Evolutionary conservation across 352 stramenopile species (phyloP), one percentile per base, ranked within the genome.

Genomic region (Pythium rishiriense): DNA sequence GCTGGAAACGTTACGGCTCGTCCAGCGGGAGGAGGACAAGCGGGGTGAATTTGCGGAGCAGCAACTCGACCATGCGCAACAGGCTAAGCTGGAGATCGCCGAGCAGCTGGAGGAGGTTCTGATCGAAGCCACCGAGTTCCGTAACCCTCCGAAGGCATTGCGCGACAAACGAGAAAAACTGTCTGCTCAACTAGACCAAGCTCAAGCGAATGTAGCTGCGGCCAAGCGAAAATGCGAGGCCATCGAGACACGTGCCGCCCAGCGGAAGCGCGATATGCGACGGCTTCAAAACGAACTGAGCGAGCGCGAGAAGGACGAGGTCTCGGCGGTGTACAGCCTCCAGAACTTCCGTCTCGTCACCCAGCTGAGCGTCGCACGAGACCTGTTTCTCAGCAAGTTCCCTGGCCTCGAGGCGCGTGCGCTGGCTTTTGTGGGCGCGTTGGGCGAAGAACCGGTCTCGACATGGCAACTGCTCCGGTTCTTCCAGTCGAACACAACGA

Each of bases 401-500:
- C 82, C 85, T 41, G 76, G 78, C 0, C 62, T 90, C 15, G 81
- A 91, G 41, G 72, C 78, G 4, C 82, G 84, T 25, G 83, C 85
- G 1, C 56, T 83, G 41, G 58, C 73, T 17, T 93, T 94, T 59
- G 75, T 81, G 0, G 64, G 62, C 2, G 64, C 79, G 24, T 29
- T 94, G 0, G 73, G 76, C 3, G 72, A 79, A 25, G 69, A 68
- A 1, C 57, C 68, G 49, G 72, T 93, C 49, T 87, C 80, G 12
- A 75, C 49, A 26, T 89, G 78, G 70, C 83, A 93, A 43, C 71
- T 94, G 2, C 60, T 83, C n/a, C 69, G 63, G 14, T 93, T 94
- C 52, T 89, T 94, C 33, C 57, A 74, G 4, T 33, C 55, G 5
- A 60, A 85, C 59, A 68, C 52, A 21, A 91, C 80, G 5, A 72